These are phyloP conservation scores for Vickermania ingenoplastis DNA, from an alignment of 208 protist genomes.

Conservation along the genomic window DNA sequence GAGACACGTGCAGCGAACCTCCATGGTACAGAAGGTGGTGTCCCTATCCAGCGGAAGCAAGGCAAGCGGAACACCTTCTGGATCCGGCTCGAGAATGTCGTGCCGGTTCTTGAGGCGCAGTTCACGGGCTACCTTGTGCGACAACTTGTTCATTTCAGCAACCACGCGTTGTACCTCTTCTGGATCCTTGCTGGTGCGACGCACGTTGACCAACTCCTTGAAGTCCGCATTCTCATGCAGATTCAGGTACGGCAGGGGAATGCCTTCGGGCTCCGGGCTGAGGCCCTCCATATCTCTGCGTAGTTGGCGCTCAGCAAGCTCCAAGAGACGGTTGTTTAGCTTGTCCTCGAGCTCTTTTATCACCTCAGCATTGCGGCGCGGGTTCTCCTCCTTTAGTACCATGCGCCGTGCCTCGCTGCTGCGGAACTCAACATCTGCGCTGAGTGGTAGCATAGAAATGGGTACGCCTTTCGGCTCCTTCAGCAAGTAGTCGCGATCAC, in stretches of 20 bases:
- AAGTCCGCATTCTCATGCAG: conserved; percentile 40
- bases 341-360: conserved; percentile 49
- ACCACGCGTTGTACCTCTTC: conserved; percentile 16
- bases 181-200: conserved; percentile 10
- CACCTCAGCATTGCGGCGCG: conserved; percentile 33
- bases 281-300: conserved; percentile 23
- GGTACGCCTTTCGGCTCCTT: conserved; percentile 58
- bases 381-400: conserved; percentile 47
- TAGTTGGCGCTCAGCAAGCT: conserved; percentile 27
- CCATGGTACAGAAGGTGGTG: conserved; percentile 8
- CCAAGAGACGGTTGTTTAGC: conserved; percentile 46
- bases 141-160: conserved; percentile 24
- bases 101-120: conserved; percentile 18
- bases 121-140: conserved; percentile 19
- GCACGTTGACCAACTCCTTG: conserved; percentile 28
- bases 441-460: conserved; percentile 42
- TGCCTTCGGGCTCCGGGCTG: conserved; percentile 33
- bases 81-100: conserved; percentile 11
- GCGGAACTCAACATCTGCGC: conserved; percentile 28
- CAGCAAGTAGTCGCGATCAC: conserved; percentile 67
- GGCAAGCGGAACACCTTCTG: conserved; percentile 15
- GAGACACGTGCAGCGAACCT: conserved; percentile 8
- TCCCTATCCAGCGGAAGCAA: conserved; percentile 18
- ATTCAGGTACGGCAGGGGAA: conserved; percentile 12
- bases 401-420: conserved; percentile 36